These are phyloP conservation scores for Combretum micranthum DNA, from an alignment of 345 rosid species.

Conservation along the genomic window DNA sequence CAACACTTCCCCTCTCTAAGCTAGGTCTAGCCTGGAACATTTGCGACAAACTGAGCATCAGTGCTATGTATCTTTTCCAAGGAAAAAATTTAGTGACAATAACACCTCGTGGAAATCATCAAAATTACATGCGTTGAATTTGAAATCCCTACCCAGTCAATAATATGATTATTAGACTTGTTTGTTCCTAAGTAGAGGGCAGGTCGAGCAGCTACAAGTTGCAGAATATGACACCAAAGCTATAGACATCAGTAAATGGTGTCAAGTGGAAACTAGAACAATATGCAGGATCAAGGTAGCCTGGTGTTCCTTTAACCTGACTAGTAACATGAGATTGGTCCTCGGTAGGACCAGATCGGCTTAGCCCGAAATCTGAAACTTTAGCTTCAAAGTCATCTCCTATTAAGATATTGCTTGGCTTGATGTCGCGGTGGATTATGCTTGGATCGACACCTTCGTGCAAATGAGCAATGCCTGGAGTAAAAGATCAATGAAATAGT, in stretches of 20 bases:
- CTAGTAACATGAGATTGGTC: constrained; percentile 53
- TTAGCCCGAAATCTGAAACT: constrained; percentile 56
- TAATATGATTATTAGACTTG: constrained; percentile 31
- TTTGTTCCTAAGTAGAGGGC: constrained; percentile 26
- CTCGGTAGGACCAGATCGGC: constrained; percentile 43
- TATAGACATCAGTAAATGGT: constrained; percentile 47
- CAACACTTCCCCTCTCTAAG: constrained; percentile 35
- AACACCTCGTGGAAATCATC: too few relatives aligned
- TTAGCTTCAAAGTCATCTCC: constrained; percentile 50
- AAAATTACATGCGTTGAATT: neutral
- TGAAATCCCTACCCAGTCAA: constrained; percentile 43
- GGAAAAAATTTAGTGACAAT: too few relatives aligned
- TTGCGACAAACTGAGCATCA: neutral
- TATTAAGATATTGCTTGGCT: constrained; percentile 53
- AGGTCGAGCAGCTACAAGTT: constrained; percentile 44
- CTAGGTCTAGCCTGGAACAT: constrained; percentile 40
- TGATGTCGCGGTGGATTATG: constrained; percentile 57
- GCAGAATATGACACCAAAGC: constrained; percentile 61
- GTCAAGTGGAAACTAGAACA: constrained; percentile 46
- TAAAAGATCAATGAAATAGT: neutral
- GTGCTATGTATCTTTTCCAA: too few relatives aligned
- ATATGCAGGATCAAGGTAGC: constrained; percentile 62
- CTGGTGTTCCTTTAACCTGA: constrained; percentile 60
- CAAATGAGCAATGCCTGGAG: constrained; percentile 51
- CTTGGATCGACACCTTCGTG: constrained; percentile 46